These are phyloP conservation scores for Quercus aquifolioides DNA, from an alignment of 306 rosid genomes.

Conservation along the genomic window DNA sequence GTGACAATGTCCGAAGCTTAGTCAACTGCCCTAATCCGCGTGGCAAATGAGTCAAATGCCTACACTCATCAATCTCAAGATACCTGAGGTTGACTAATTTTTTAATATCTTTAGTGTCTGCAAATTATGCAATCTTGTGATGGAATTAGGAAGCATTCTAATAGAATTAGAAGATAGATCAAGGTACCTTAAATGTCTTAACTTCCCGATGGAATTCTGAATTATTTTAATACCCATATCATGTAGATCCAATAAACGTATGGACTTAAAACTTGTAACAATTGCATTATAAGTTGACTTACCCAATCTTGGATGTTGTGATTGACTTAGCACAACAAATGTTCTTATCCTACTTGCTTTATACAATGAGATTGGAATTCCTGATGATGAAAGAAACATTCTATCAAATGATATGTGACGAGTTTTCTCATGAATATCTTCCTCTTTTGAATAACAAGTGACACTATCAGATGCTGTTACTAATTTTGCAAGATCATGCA, in stretches of 20 bases:
- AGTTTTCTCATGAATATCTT: too few species aligned
- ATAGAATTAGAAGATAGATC: not conserved
- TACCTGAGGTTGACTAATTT: not conserved
- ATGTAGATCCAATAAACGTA: conserved; percentile 20
- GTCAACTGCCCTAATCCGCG: not conserved
- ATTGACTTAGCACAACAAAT: not conserved
- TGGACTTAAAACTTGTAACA: not conserved
- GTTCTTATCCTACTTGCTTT: conserved; percentile 20
- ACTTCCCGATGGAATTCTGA: not conserved
- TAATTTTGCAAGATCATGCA: too few species aligned
- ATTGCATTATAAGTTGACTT: not conserved
- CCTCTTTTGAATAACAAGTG: too few species aligned
- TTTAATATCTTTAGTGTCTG: not conserved
- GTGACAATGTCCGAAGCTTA: not conserved
- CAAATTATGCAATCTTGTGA: not conserved
- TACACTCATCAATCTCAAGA: not conserved
- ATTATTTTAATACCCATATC: accelerated
- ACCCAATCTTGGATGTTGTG: too few species aligned
- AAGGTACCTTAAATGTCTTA: conserved; percentile 6
- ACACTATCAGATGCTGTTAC: too few species aligned
- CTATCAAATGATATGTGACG: not conserved
- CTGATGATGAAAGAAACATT: not conserved
- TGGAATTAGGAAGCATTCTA: not conserved
- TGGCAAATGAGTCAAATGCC: too few species aligned
- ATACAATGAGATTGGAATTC: not conserved